These are phyloP conservation scores for Lotmaria passim DNA, from an alignment of 208 protist species.

Conservation along the genomic window DNA sequence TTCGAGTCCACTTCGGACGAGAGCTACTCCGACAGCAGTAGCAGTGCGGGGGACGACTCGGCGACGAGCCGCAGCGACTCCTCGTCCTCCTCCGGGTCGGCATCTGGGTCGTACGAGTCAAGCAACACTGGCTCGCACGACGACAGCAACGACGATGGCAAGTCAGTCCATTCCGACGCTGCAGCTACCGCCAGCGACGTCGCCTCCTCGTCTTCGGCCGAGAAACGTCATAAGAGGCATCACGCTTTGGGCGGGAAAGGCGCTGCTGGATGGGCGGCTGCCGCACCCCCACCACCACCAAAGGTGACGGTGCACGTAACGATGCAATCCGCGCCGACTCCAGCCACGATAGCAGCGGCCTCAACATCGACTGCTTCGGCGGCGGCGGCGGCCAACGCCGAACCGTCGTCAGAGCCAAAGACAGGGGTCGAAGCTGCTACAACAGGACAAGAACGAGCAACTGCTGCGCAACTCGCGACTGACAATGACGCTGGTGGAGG, in stretches of 20 bases:
- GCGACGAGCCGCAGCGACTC: background rate
- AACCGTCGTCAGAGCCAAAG: too few species aligned
- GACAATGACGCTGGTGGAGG: too few species aligned
- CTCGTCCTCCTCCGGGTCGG: background rate
- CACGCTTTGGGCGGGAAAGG: background rate
- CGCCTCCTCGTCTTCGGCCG: background rate
- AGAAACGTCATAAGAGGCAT: background rate
- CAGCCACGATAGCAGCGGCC: background rate
- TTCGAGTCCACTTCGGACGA: constrained; percentile 20
- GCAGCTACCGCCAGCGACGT: background rate
- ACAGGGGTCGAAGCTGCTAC: background rate
- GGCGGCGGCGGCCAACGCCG: background rate
- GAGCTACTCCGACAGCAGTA: constrained; percentile 18
- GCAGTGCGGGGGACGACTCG: constrained; percentile 4
- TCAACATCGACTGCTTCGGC: background rate
- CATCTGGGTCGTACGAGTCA: constrained; percentile 24
- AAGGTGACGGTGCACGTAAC: constrained; percentile 18
- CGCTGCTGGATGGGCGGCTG: background rate
- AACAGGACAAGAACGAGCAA: too few species aligned
- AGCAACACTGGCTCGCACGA: constrained; percentile 12
- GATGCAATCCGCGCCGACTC: constrained; percentile 2
- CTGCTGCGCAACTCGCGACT: too few species aligned
- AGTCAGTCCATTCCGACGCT: background rate
- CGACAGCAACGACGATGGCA: constrained; percentile 2
- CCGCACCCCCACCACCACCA: background rate